phyloP scores from a whole-genome alignment of 805 yeast genomes.

The Yarrowia yakushimensis region DNA sequence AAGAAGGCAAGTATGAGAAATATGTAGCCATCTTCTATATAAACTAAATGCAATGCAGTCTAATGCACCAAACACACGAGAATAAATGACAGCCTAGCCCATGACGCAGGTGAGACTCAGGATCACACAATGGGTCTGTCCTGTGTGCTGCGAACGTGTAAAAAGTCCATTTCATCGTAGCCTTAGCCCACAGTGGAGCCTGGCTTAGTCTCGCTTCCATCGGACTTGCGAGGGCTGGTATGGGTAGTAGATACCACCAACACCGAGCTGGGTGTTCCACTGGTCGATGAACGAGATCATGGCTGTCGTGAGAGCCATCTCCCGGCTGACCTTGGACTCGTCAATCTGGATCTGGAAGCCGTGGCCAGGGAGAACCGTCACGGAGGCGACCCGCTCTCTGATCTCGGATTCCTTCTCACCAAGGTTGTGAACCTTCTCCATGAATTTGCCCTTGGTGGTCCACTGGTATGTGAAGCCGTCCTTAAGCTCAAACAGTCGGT shows the following conservation, averaged over 20 bases:
- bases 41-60: constrained; percentile 24
- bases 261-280: constrained; percentile 59
- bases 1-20: constrained; percentile 11
- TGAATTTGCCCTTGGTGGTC: constrained; percentile 56
- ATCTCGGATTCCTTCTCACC: constrained; percentile 66
- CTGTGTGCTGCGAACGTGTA: constrained; percentile 10
- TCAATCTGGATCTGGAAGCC: constrained; percentile 58
- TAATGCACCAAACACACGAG: constrained; percentile 24
- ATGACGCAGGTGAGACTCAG: constrained; percentile 24
- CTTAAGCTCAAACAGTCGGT: constrained; percentile 56
- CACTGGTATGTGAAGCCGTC: constrained; percentile 63
- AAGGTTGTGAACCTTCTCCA: constrained; percentile 54
- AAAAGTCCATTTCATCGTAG: constrained; percentile 3
- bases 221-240: constrained; percentile 49
- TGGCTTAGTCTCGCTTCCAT: constrained; percentile 51
- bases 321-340: constrained; percentile 53
- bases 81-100: constrained; percentile 18
- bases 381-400: constrained; percentile 60
- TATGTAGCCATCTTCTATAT: constrained; percentile 22
- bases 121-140: constrained; percentile 13
- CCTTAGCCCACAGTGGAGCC: not conserved
- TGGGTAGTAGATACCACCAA: constrained; percentile 64
- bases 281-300: constrained; percentile 61
- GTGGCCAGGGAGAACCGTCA: constrained; percentile 48
- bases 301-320: constrained; percentile 57